These are phyloP conservation scores for Tuber borchii DNA, from an alignment of 495 filamentous ascomycete genomes.

Conservation along the genomic window DNA sequence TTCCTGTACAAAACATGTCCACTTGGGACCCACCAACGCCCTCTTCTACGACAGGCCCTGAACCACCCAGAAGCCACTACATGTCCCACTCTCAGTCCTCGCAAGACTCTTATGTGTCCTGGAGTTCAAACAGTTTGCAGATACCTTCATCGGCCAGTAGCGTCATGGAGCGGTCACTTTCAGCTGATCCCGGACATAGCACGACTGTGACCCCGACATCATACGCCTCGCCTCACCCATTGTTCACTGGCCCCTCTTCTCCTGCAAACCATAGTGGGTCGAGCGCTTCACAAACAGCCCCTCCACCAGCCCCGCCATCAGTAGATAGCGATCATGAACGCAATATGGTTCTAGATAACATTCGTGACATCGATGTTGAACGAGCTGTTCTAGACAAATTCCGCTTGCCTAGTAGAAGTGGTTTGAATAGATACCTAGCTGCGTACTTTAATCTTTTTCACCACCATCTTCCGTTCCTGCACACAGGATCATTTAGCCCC, in stretches of 20 bases:
- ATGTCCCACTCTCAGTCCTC: slow-evolving; percentile 57
- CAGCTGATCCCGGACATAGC: slow-evolving; percentile 68
- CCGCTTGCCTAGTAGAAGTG: slow-evolving; percentile 68
- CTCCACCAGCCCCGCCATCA: slow-evolving; percentile 62
- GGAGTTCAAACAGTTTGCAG: slow-evolving; percentile 42
- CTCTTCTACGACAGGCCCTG: slow-evolving; percentile 34
- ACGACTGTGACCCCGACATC: slow-evolving; percentile 47
- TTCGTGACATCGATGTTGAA: slow-evolving; percentile 69
- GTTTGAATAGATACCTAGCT: slow-evolving; percentile 80
- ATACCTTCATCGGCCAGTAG: slow-evolving; percentile 53
- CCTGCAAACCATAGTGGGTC: slow-evolving; percentile 52
- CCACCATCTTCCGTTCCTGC: slow-evolving; percentile 92
- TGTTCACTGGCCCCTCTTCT: slow-evolving; percentile 64
- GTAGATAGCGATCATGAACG: slow-evolving; percentile 70
- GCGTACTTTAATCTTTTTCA: slow-evolving; percentile 98
- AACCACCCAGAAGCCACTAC: slow-evolving; percentile 35
- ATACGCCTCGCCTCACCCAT: slow-evolving; percentile 51
- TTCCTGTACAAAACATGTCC: slow-evolving; percentile 74
- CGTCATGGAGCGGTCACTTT: slow-evolving; percentile 57
- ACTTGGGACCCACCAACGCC: slow-evolving; percentile 39
- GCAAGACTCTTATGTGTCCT: slow-evolving; percentile 58
- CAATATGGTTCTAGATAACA: slow-evolving; percentile 73
- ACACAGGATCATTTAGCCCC: slow-evolving; percentile 83
- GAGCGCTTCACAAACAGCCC: slow-evolving; percentile 50
- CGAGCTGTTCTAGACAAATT: slow-evolving; percentile 81